Conservation (phyloP, 1,284 basidiomycete species). For the Phlebopus sp. region DNA sequence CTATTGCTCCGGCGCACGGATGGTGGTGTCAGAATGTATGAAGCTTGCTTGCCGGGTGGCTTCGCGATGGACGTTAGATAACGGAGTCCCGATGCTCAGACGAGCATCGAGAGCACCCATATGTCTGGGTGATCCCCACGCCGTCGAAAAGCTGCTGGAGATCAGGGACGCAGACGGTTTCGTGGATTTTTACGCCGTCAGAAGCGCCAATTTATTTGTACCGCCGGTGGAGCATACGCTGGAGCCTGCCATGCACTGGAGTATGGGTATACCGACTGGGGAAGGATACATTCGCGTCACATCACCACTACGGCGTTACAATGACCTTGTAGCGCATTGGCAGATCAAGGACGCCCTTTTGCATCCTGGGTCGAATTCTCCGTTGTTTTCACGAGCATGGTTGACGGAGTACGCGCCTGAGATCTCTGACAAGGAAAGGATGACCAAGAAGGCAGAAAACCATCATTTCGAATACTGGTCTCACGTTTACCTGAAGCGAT, state of each 20-base stretch:
- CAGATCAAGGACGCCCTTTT: conserved; percentile 86
- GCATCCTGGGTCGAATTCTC: conserved; percentile 31
- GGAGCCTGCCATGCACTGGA: conserved; percentile 63
- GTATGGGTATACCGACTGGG: conserved; percentile 65
- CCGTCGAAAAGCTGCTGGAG: conserved; percentile 37
- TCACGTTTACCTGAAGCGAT: conserved; percentile 31
- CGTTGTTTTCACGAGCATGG: conserved; percentile 43
- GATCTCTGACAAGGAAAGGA: conserved; percentile 32
- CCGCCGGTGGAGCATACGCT: conserved; percentile 46
- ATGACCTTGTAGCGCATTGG: conserved; percentile 89
- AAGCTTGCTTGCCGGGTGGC: conserved; percentile 78
- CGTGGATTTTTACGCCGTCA: conserved; percentile 37
- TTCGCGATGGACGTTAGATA: conserved; percentile 68
- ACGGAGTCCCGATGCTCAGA: conserved; percentile 64
- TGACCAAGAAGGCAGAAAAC: conserved; percentile 21
- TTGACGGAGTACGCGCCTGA: conserved; percentile 38
- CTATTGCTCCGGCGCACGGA: conserved; percentile 42
- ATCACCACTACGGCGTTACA: conserved; percentile 84
- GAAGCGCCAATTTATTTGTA: conserved; percentile 34
- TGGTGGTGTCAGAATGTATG: conserved; percentile 81
- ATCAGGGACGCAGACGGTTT: conserved; percentile 42
- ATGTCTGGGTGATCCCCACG: conserved; percentile 30
- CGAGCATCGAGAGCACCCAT: conserved; percentile 47
- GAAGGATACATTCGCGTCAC: conserved; percentile 86
- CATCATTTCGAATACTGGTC: conserved; percentile 49